Conservation (phyloP, 225 moss, liverwort and hornwort genomes). For the Asterella californica region DNA sequence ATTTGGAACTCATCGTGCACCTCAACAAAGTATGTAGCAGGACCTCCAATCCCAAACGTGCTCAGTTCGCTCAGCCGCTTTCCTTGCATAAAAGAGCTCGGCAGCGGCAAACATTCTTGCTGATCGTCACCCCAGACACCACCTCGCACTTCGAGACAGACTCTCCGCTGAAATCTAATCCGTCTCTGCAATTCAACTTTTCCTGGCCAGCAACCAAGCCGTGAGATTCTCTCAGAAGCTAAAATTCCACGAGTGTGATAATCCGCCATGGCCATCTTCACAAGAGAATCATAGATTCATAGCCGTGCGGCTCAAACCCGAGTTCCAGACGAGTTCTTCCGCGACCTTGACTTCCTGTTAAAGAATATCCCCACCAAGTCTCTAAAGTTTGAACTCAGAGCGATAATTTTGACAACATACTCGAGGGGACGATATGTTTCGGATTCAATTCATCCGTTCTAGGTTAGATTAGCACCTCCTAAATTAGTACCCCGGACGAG, state of each 20-base stretch:
- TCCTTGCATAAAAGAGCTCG: constrained; percentile 39
- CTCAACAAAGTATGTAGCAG: constrained; percentile 81
- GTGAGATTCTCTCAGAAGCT: neutral
- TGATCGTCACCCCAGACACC: neutral
- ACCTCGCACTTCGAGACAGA: neutral
- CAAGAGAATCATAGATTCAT: neutral
- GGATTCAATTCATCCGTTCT: no score
- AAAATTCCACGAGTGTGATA: neutral
- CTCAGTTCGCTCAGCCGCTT: constrained; percentile 79
- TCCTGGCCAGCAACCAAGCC: neutral
- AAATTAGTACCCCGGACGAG: no score
- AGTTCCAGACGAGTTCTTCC: no score
- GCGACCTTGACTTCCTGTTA: no score
- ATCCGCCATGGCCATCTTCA: neutral
- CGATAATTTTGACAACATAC: no score
- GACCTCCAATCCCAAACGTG: constrained; percentile 85
- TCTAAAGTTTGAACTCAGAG: no score
- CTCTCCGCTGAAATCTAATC: neutral
- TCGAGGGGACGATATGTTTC: no score
- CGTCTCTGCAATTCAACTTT: neutral
- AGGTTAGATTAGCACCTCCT: no score
- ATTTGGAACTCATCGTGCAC: constrained; percentile 57
- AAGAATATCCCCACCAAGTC: no score
- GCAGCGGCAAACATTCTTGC: constrained; percentile 8
- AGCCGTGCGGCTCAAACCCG: no score